Evolutionary conservation across 2,329 filamentous ascomycete genomes (phyloP).

Genomic region (Curvularia lunata): DNA sequence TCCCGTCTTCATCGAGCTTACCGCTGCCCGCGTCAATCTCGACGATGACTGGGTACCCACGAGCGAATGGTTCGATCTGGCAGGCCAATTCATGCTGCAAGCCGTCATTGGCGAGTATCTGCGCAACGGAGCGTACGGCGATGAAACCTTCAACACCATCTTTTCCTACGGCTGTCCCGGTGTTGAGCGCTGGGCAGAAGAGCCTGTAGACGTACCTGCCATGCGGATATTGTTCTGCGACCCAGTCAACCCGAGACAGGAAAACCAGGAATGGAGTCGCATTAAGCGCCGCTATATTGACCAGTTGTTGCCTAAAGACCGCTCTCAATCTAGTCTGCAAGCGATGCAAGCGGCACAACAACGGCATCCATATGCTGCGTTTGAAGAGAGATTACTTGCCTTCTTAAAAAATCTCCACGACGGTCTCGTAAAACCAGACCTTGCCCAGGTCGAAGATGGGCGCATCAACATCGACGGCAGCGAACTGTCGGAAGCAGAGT

Average conservation of each 20-base stretch:
- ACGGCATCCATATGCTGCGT: conserved; percentile 45
- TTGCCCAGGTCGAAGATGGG: conserved; percentile 60
- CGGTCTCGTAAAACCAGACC: conserved; percentile 54
- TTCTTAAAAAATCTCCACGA: conserved; percentile 55
- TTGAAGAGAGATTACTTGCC: conserved; percentile 50
- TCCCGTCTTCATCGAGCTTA: conserved; percentile 60
- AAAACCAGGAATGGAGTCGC: conserved; percentile 47
- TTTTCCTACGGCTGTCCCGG: conserved; percentile 55
- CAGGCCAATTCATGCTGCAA: conserved; percentile 58
- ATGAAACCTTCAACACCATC: conserved; percentile 50
- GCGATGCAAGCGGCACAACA: conserved; percentile 37
- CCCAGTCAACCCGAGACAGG: conserved; percentile 36
- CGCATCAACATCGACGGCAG: conserved; percentile 44
- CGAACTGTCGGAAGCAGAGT: conserved; percentile 40
- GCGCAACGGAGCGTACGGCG: conserved; percentile 45
- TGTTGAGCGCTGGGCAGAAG: conserved; percentile 26
- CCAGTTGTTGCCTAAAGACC: conserved; percentile 23
- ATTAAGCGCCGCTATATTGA: conserved; percentile 46
- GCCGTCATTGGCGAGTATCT: conserved; percentile 58
- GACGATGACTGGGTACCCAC: conserved; percentile 45
- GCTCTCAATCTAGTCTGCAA: conserved; percentile 19
- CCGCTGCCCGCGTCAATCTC: conserved; percentile 46
- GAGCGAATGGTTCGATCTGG: conserved; percentile 54
- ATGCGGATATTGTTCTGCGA: conserved; percentile 47
- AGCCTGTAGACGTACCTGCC: conserved; percentile 36